phyloP scores from a whole-genome alignment of 495 filamentous ascomycete genomes.

The Monascus purpureus region DNA sequence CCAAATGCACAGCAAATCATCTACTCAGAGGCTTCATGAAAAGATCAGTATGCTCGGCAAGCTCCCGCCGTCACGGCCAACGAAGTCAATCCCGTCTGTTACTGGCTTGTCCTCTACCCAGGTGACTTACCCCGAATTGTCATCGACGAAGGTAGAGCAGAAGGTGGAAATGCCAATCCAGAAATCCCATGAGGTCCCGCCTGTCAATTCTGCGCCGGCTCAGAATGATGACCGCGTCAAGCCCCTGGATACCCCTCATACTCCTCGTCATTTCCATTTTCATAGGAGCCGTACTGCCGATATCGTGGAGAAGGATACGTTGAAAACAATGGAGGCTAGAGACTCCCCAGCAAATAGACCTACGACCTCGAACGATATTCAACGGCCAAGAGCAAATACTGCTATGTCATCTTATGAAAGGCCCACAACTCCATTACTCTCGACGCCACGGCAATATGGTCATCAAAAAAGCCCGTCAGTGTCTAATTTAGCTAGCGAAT shows the following conservation, averaged over 20 bases:
- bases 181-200: conserved; percentile 13
- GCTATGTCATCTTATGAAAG: conserved; percentile 17
- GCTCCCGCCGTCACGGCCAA: conserved; percentile 51
- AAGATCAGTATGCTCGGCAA: conserved; percentile 89
- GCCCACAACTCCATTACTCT: conserved; percentile 35
- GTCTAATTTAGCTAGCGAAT: conserved; percentile 38
- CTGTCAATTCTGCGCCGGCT: conserved; percentile 24
- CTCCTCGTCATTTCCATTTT: conserved; percentile 31
- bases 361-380: neutral
- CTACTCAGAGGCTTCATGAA: conserved; percentile 81
- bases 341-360: too few relatives aligned
- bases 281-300: conserved; percentile 45
- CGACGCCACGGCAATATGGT: conserved; percentile 30
- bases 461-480: conserved; percentile 51
- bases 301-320: conserved; percentile 34
- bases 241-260: conserved; percentile 39
- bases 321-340: too few relatives aligned
- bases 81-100: conserved; percentile 52
- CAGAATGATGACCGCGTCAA: conserved; percentile 81
- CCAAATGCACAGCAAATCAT: conserved; percentile 67
- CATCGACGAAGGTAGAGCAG: conserved; percentile 23
- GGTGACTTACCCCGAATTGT: conserved; percentile 42
- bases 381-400: neutral
- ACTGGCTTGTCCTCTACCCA: conserved; percentile 21
- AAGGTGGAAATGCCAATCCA: conserved; percentile 15